phyloP scores from a whole-genome alignment of 176 grass and related monocot genomes.

The Triticum dicoccoides region DNA sequence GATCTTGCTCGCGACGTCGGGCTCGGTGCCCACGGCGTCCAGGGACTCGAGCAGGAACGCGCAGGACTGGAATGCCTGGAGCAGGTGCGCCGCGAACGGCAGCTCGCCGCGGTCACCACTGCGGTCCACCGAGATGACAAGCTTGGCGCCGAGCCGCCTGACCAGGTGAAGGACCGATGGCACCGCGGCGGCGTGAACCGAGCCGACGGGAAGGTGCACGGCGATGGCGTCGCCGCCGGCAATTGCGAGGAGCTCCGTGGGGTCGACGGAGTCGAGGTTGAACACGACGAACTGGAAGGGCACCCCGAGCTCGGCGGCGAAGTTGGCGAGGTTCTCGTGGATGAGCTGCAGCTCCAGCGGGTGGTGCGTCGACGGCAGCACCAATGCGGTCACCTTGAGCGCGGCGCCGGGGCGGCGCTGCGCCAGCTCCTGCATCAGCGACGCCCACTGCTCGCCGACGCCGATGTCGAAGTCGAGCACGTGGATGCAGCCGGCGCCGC shows the following conservation, averaged over 20 bases:
- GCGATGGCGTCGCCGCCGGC: constrained; percentile 51
- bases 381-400: constrained; percentile 65
- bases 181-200: constrained; percentile 30
- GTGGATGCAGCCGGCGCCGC: constrained; percentile 51
- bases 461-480: constrained; percentile 88
- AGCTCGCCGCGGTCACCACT: constrained; percentile 48
- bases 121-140: constrained; percentile 67
- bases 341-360: constrained; percentile 66
- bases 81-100: constrained; percentile 54
- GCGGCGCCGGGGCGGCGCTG: constrained; percentile 30
- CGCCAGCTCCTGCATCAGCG: constrained; percentile 80
- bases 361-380: constrained; percentile 43
- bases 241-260: constrained; percentile 35
- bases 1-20: constrained; percentile 49
- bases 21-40: constrained; percentile 53
- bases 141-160: constrained; percentile 59
- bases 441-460: constrained; percentile 74
- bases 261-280: constrained; percentile 53
- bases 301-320: constrained; percentile 44
- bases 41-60: constrained; percentile 66
- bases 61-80: constrained; percentile 64
- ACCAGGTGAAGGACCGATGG: constrained; percentile 57
- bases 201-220: constrained; percentile 62
- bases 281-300: constrained; percentile 57
- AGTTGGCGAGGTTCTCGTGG: constrained; percentile 58